Evolutionary conservation across 2,329 filamentous ascomycete genomes (phyloP), one percentile per base, ranked within the genome.

Genomic region (Neofusicoccum umdonicola): DNA sequence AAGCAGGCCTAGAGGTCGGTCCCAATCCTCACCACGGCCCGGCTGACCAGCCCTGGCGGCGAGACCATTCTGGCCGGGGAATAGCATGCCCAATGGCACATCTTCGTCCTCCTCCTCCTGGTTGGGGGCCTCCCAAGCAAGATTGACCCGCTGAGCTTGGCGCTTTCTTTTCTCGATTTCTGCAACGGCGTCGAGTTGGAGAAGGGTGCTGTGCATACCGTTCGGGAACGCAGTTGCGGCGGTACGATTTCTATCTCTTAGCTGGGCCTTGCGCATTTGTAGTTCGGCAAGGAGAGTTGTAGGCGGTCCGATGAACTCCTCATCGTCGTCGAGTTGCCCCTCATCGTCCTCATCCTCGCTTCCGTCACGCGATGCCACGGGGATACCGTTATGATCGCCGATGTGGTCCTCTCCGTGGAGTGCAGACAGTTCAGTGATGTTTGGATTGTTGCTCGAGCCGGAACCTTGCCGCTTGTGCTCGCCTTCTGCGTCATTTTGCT

Each of bases 251-350:
- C 95, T 88, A 67, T 88, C 83, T 76, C 92, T 93, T 71, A 96
- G 89, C 70, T 97, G 91, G 66, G 91, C 88, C 75, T 99, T 98
- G 58, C 95, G 90, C 68, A 96, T 80, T 74, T 97, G 92, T 7
- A 99, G 82, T 75, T 99, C 95, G 0, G 95, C 95, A 27, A 99
- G 85, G 0, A 99, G 84, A 0, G 95, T 99, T 0, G 93, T 96
- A 0, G 95, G 95, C 3, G 88, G 85, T 0, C 91, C 92, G 62
- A 88, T 83, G 67, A 87, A 89, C 1, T 82, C 71, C 11, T 58
- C 34, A 7, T 39, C 34, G 19, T 64, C 52, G 27, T 47, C 54
- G 4, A 57, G 11, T 22, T 69, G 66, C 2, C 81, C 80, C 11
- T 82, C 80, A 31, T 82, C 79, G 0, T 80, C 78, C 17, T 72